These are phyloP conservation scores for Exophiala viscosa DNA, from an alignment of 2,329 filamentous ascomycete genomes.

Conservation along the genomic window DNA sequence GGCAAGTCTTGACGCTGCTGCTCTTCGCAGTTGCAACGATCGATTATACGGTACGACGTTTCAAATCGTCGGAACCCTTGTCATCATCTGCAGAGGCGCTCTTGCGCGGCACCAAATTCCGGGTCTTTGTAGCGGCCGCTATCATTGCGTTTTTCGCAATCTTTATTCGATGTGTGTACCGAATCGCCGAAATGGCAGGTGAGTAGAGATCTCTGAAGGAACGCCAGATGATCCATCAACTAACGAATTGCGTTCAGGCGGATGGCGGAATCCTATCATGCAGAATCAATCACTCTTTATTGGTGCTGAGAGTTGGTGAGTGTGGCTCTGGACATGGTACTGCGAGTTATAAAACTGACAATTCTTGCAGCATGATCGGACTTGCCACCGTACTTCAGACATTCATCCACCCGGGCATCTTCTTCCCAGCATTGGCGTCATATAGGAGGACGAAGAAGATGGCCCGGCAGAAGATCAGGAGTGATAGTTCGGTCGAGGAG, in stretches of 20 bases:
- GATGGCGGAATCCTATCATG: constrained; percentile 44
- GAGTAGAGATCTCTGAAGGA: background rate
- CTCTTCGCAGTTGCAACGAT: constrained; percentile 27
- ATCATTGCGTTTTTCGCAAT: constrained; percentile 38
- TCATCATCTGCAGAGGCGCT: background rate
- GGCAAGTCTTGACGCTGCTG: constrained; percentile 51
- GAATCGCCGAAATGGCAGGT: constrained; percentile 45
- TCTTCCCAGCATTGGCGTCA: constrained; percentile 14
- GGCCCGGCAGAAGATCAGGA: background rate
- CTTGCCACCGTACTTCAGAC: constrained; percentile 18
- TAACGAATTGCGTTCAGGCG: constrained; percentile 20
- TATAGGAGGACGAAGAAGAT: background rate
- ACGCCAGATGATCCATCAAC: background rate
- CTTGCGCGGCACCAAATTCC: constrained; percentile 3
- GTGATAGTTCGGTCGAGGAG: background rate
- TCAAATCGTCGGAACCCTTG: background rate
- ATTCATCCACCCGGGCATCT: constrained; percentile 21
- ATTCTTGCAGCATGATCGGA: constrained; percentile 6
- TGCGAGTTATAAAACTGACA: background rate
- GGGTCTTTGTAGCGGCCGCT: constrained; percentile 4
- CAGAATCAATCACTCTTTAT: constrained; percentile 49
- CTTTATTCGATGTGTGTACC: constrained; percentile 46
- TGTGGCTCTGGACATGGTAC: background rate
- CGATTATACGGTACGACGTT: constrained; percentile 1
- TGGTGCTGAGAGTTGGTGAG: constrained; percentile 38